Evolutionary conservation across 129 eudicot genomes (phyloP).

Genomic region (Gnaphalium uliginosum): DNA sequence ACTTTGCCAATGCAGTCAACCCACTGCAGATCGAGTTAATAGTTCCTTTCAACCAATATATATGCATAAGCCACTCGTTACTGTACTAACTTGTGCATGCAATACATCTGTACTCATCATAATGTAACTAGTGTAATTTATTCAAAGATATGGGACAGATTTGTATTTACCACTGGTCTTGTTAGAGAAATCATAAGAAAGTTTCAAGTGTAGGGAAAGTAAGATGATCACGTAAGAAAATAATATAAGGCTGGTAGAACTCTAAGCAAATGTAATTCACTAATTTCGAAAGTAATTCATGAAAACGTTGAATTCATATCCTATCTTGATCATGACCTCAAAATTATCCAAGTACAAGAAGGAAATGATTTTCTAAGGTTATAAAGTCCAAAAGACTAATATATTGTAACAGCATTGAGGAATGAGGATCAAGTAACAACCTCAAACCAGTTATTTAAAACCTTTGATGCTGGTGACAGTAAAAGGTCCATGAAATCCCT

Average conservation of each 20-base stretch:
- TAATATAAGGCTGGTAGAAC: no score
- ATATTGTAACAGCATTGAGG: conserved; percentile 12
- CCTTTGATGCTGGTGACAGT: conserved; percentile 93
- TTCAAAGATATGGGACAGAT: background rate
- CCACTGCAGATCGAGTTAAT: no score
- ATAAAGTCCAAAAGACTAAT: background rate
- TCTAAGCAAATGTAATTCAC: no score
- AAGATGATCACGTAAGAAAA: no score
- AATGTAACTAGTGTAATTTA: conserved; percentile 9
- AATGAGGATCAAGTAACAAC: conserved; percentile 43
- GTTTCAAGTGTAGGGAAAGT: background rate
- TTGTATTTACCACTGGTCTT: background rate
- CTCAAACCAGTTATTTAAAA: conserved; percentile 98
- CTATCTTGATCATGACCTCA: background rate
- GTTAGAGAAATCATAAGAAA: conserved; percentile 1
- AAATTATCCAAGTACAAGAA: background rate
- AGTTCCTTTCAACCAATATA: background rate
- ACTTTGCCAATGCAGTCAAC: no score
- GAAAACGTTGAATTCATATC: background rate
- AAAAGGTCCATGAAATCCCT: conserved; percentile 95
- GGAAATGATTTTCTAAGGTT: background rate
- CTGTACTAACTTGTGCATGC: background rate
- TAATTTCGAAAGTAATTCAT: background rate
- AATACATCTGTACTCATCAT: background rate
- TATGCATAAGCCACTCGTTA: conserved; percentile 8